Percentiles rank a stretch among this genome's conserved stretches.
Conservation (phyloP, 768 basidiomycete species). For the Amanita molliuscula region DNA sequence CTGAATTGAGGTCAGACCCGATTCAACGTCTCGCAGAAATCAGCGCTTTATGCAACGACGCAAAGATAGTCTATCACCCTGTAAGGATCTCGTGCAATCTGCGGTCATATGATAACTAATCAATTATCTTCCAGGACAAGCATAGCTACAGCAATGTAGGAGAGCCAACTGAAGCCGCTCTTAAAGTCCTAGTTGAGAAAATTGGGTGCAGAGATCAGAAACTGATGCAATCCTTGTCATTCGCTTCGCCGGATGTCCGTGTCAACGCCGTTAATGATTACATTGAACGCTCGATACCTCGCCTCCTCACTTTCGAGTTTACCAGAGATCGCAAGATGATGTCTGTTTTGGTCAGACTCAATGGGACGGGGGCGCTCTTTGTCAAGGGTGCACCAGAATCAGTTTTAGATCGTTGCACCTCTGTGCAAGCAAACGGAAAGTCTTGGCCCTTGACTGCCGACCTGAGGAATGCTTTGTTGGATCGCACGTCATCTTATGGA, state of each 20-base stretch:
- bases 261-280: constrained; percentile 80
- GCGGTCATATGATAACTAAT: background rate
- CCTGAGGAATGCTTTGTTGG: constrained; percentile 50
- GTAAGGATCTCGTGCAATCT: constrained; percentile 28
- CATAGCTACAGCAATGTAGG: constrained; percentile 73
- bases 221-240: constrained; percentile 43
- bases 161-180: constrained; percentile 95
- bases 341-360: constrained; percentile 82
- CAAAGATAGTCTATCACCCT: constrained; percentile 75
- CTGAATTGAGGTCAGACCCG: constrained; percentile 56
- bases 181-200: constrained; percentile 94
- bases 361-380: constrained; percentile 66
- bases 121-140: constrained; percentile 50
- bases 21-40: constrained; percentile 86
- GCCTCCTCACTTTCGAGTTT: constrained; percentile 94
- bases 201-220: constrained; percentile 64
- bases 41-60: constrained; percentile 88
- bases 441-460: constrained; percentile 53
- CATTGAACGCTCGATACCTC: constrained; percentile 64
- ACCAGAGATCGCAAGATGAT: constrained; percentile 98
- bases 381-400: constrained; percentile 97
- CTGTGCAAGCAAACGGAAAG: constrained; percentile 54
- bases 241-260: constrained; percentile 48
- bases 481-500: constrained; percentile 66
- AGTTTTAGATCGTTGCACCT: constrained; percentile 81